Evolutionary conservation across 371 early-diverging fungal species (phyloP).

Genomic region (Lichtheimia ornata): DNA sequence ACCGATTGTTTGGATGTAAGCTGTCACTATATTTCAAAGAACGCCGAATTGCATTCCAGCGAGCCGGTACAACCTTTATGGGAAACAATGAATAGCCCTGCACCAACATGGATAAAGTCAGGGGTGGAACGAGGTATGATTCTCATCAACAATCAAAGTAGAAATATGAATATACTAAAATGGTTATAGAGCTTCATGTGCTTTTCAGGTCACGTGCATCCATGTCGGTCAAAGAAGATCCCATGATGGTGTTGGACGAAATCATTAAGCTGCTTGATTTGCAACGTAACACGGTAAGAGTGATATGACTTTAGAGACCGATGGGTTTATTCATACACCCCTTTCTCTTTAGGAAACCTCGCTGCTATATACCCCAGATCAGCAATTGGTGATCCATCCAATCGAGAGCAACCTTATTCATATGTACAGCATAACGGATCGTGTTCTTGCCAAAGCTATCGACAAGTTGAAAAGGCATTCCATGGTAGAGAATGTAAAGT

Average conservation of each 20-base stretch:
- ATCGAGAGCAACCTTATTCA: background rate
- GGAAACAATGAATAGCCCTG: no score
- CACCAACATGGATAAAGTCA: no score
- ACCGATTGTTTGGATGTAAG: background rate
- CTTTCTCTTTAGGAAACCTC: no score
- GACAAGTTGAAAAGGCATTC: background rate
- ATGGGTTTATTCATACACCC: no score
- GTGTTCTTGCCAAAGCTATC: background rate
- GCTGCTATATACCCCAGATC: background rate
- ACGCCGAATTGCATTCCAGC: background rate
- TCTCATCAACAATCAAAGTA: no score
- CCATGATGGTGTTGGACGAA: background rate
- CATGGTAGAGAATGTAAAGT: slow-evolving; percentile 1
- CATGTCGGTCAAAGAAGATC: background rate
- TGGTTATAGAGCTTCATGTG: background rate
- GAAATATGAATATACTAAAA: no score
- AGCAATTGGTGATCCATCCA: background rate
- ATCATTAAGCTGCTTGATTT: background rate
- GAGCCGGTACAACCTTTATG: background rate
- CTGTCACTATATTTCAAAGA: background rate
- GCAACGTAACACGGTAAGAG: background rate
- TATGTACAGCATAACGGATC: slow-evolving; percentile 4
- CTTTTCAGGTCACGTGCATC: background rate
- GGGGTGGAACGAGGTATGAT: no score
- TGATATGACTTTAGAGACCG: no score